Conservation (phyloP, 1,284 basidiomycete species). For the Tylopilus orsonianus region DNA sequence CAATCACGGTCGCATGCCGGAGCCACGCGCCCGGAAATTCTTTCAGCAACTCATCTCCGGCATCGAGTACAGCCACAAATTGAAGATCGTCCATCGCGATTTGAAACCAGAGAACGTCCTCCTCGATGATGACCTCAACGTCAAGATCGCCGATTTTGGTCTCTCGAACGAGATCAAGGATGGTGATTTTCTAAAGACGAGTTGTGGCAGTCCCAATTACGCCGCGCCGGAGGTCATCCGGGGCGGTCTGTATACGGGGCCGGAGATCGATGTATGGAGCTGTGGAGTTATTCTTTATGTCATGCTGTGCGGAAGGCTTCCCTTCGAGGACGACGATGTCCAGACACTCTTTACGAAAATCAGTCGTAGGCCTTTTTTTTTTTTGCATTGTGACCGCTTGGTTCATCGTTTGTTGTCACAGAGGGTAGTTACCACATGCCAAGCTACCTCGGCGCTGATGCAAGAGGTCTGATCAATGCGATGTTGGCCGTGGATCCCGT, state of each 20-base stretch:
- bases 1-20: constrained; percentile 82
- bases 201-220: constrained; percentile 95
- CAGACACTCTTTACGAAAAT: constrained; percentile 92
- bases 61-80: constrained; percentile 91
- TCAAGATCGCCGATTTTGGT: constrained; percentile 97
- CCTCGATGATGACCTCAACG: constrained; percentile 75
- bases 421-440: constrained; percentile 88
- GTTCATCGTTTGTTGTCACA: constrained; percentile 32
- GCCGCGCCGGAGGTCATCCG: constrained; percentile 95
- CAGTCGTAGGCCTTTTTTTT: constrained; percentile 75
- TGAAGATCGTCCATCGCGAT: constrained; percentile 95
- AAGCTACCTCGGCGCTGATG: constrained; percentile 72
- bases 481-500: constrained; percentile 94
- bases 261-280: constrained; percentile 98
- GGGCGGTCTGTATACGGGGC: constrained; percentile 90
- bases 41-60: constrained; percentile 97
- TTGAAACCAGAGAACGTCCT: constrained; percentile 92
- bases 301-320: constrained; percentile 88
- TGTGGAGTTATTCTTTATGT: constrained; percentile 95
- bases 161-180: constrained; percentile 93
- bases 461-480: constrained; percentile 72
- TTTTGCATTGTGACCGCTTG: background rate
- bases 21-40: constrained; percentile 83
- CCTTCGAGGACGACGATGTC: constrained; percentile 95
- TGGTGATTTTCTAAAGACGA: constrained; percentile 92